phyloP scores from a whole-genome alignment of 2,329 filamentous ascomycete genomes.

The Aureobasidium sp. region DNA sequence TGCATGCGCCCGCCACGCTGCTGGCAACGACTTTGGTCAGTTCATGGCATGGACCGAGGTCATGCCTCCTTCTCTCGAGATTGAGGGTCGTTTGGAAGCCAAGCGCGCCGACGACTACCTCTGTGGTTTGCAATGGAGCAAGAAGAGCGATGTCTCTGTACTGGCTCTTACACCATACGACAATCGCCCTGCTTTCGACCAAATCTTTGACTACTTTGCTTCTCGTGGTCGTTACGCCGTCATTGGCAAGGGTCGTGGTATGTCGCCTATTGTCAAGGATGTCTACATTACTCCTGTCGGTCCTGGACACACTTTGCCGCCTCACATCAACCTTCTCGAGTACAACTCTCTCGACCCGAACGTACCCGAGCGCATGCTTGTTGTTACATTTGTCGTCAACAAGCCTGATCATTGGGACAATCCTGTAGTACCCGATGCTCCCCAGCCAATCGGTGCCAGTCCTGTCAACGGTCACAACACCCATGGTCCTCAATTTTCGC shows the following conservation, averaged over 20 bases:
- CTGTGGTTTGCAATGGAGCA: constrained; percentile 74
- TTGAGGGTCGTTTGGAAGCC: constrained; percentile 74
- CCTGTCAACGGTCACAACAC: constrained; percentile 26
- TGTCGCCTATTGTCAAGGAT: constrained; percentile 63
- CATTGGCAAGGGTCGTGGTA: constrained; percentile 61
- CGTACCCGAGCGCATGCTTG: constrained; percentile 66
- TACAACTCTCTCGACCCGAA: constrained; percentile 70
- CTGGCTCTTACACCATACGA: constrained; percentile 62
- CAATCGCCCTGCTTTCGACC: constrained; percentile 58
- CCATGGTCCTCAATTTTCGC: constrained; percentile 34
- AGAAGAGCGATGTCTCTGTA: constrained; percentile 76
- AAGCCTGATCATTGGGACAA: constrained; percentile 31
- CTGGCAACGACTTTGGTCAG: constrained; percentile 68
- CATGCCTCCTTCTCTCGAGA: constrained; percentile 61
- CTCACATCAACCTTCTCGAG: constrained; percentile 82
- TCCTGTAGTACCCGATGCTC: constrained; percentile 17
- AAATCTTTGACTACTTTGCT: constrained; percentile 81
- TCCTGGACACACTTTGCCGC: constrained; percentile 62
- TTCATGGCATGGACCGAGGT: constrained; percentile 67
- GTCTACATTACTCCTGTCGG: constrained; percentile 86
- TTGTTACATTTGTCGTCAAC: constrained; percentile 74
- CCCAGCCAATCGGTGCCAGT: constrained; percentile 18
- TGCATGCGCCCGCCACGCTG: constrained; percentile 74
- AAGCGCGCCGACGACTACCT: constrained; percentile 85
- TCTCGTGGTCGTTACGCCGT: constrained; percentile 80